A percentile compares a stretch with the other conserved stretches of the same genome.
Conservation (phyloP, 202 grass and related monocot species). For the Carex sylvatica region DNA sequence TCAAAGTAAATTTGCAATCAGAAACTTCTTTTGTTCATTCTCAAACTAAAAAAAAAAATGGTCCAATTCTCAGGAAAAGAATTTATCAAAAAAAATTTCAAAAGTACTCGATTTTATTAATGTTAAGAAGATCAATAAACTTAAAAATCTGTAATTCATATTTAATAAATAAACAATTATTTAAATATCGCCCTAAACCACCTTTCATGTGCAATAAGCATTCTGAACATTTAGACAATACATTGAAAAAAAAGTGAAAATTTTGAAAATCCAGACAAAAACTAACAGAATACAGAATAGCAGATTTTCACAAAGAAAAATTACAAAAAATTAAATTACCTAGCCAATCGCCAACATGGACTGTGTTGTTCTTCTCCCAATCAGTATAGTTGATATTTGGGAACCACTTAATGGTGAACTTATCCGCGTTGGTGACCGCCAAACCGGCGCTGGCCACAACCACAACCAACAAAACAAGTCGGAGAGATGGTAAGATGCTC, state of each 20-base stretch:
- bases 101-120: no score
- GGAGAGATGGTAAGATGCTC: not conserved
- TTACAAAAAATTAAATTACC: slow-evolving; percentile 32
- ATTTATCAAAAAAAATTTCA: not conserved
- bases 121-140: not conserved
- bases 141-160: not conserved
- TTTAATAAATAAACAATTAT: not conserved
- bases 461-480: slow-evolving; percentile 15
- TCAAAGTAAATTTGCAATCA: not conserved
- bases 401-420: slow-evolving; percentile 68
- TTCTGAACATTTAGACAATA: not conserved
- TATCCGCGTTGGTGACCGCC: slow-evolving; percentile 42
- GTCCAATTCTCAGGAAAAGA: not conserved
- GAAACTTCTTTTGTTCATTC: not conserved
- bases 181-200: not conserved
- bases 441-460: slow-evolving; percentile 24
- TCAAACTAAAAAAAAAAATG: not conserved
- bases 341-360: slow-evolving; percentile 94
- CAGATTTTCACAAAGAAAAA: not conserved
- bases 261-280: not conserved
- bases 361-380: slow-evolving; percentile 66
- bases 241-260: not conserved
- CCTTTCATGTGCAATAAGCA: not conserved
- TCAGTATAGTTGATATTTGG: slow-evolving; percentile 73
- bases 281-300: not conserved